Base-by-base conservation (phyloP, 1,139 yeast genomes). In the Diutina ranongensis region DNA sequence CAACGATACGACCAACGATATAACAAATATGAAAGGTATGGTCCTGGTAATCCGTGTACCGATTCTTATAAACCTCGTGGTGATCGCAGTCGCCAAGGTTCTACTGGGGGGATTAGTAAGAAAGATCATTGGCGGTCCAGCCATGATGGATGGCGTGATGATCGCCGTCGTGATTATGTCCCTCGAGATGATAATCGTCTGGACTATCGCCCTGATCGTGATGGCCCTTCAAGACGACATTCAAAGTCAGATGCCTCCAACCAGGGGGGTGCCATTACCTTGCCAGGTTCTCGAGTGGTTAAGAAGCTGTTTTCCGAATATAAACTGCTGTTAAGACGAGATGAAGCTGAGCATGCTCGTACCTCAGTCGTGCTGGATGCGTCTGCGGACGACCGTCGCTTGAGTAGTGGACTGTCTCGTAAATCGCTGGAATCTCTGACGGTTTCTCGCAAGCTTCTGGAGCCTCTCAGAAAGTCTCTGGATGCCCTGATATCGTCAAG, bases 31-130 rank as follows among this genome's bases (percentile, higher is more conserved):
- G 40, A 36, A 15, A 27, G 40, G 31, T 38, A 38, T 25, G 42
- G 42, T 8, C 18, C 31, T 12, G 28, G 40, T 4, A 18, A 34
- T 5, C 19, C 36, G 9, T 15, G 20, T 18, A 38, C 42, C 9
- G 42, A 38, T n/a, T 38, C 42, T 4, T 38, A 38, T 21, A 38
- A 38, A 16, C 42, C 42, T n/a, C 32, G 42, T 16, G 42, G 22
- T 13, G 32, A 16, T n/a, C 42, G 42, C 20, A 15, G 19, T 21
- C 32, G 32, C 8, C 20, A 22, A 1, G 28, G 19, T 20, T n/a
- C 28, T 7, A 5, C 28, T 7, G 9, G 5, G 28, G 28, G 28
- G 28, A 25, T 25, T 5, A n/a, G n/a, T n/a, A 25, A 25, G 10
- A 25, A 25, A 5, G 40, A 36, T 25, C 27, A 21, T 28, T 28